phyloP scores from a whole-genome alignment of 2,329 filamentous ascomycete genomes.

The Calycina marina region DNA sequence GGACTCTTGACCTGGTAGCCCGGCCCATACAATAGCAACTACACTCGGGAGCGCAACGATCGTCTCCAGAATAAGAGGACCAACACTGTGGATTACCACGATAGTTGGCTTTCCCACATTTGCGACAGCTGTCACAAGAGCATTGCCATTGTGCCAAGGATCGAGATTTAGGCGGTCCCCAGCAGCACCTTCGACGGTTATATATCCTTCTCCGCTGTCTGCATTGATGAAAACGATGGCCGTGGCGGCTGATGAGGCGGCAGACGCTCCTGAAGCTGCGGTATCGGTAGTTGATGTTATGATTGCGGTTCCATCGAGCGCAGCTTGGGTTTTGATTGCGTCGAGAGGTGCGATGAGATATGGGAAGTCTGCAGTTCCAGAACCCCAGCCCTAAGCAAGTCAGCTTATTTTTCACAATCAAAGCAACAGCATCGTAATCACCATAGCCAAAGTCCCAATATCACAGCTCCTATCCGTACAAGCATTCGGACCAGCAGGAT shows the following conservation, averaged over 20 bases:
- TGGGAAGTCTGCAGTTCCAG: conserved; percentile 41
- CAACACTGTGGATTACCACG: conserved; percentile 50
- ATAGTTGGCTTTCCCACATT: conserved; percentile 44
- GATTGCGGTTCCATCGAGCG: conserved; percentile 35
- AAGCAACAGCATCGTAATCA: conserved; percentile 16
- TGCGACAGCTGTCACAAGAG: conserved; percentile 41
- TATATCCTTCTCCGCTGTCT: conserved; percentile 58
- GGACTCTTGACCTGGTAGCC: conserved; percentile 45
- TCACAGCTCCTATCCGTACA: conserved; percentile 48
- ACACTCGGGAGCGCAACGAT: conserved; percentile 49
- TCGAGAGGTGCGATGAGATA: conserved; percentile 35
- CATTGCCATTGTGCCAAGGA: conserved; percentile 36
- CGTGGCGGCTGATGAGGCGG: conserved; percentile 32
- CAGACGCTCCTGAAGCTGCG: conserved; percentile 12
- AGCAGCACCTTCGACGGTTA: conserved; percentile 10
- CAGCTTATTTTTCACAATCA: conserved; percentile 1
- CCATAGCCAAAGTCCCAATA: conserved; percentile 50
- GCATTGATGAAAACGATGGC: conserved; percentile 56
- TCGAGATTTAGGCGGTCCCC: background rate
- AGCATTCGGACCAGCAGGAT: conserved; percentile 46
- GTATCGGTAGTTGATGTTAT: conserved; percentile 40
- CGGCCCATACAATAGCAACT: conserved; percentile 44
- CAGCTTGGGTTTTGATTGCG: conserved; percentile 44
- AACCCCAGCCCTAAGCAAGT: conserved; percentile 45
- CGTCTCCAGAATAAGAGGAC: conserved; percentile 39